A percentile compares a stretch with the other conserved stretches of the same genome.
These are phyloP conservation scores for Hypoxylon rickii DNA, from an alignment of 495 filamentous ascomycete genomes.

Conservation along the genomic window DNA sequence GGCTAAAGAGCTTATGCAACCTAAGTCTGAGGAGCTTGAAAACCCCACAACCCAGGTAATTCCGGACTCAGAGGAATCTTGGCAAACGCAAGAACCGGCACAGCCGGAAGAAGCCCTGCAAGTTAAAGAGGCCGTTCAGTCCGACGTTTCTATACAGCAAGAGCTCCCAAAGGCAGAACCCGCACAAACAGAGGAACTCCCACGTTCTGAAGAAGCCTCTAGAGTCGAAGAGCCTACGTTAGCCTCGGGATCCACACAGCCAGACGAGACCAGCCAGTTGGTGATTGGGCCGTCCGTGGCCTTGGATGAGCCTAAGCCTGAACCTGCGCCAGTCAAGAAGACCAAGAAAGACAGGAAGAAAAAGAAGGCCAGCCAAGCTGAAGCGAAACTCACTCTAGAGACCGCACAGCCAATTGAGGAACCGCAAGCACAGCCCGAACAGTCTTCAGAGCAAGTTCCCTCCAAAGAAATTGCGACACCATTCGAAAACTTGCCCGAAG, in stretches of 20 bases:
- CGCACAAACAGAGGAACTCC: not conserved
- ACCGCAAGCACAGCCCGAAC: constrained; percentile 1
- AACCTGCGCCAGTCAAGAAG: constrained; percentile 23
- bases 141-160: not conserved
- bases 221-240: not conserved
- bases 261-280: not conserved
- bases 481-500: constrained; percentile 16
- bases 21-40: not conserved
- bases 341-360: constrained; percentile 45
- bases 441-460: constrained; percentile 1
- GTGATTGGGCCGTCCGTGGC: not conserved
- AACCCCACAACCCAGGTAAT: not conserved
- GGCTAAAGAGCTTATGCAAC: not conserved
- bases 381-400: constrained; percentile 17
- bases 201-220: not conserved
- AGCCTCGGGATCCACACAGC: not conserved
- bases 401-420: constrained; percentile 21
- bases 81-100: not conserved
- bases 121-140: not conserved
- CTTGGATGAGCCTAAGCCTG: constrained; percentile 18
- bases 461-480: constrained; percentile 21
- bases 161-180: not conserved
- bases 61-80: not conserved
- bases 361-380: constrained; percentile 34
- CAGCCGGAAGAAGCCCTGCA: not conserved